These are phyloP conservation scores for Populus hybrid DNA, from an alignment of 441 rosid genomes.

Conservation along the genomic window DNA sequence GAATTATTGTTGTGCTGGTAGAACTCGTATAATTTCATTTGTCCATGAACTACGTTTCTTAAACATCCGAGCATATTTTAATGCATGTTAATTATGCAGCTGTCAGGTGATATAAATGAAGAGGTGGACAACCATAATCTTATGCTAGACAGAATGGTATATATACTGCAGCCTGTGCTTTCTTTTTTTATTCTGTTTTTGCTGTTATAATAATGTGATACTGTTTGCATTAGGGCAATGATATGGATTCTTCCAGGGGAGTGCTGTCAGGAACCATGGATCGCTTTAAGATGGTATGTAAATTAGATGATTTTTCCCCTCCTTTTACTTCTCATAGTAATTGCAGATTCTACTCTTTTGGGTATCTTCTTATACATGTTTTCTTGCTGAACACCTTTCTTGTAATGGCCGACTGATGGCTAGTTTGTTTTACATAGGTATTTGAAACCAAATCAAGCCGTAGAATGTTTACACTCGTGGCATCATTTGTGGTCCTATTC, in stretches of 20 bases:
- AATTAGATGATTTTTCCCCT: neutral
- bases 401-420: slow-evolving; percentile 8
- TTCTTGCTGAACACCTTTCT: neutral
- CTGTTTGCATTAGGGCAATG: slow-evolving; percentile 67
- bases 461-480: slow-evolving; percentile 85
- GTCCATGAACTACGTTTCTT: neutral
- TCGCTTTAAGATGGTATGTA: slow-evolving; percentile 78
- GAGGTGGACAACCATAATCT: slow-evolving; percentile 92
- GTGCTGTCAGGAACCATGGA: slow-evolving; percentile 97
- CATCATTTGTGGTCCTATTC: slow-evolving; percentile 80
- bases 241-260: slow-evolving; percentile 97
- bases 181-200: slow-evolving; percentile 16
- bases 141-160: slow-evolving; percentile 92
- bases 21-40: neutral
- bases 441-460: slow-evolving; percentile 95
- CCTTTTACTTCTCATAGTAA: neutral
- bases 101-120: slow-evolving; percentile 90
- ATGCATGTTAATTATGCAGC: slow-evolving; percentile 38
- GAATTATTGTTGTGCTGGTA: slow-evolving; percentile 1
- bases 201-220: slow-evolving; percentile 10
- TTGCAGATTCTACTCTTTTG: neutral
- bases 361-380: neutral
- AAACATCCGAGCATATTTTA: neutral
- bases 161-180: slow-evolving; percentile 4
- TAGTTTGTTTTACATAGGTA: slow-evolving; percentile 46